Conservation (phyloP, 345 rosid genomes). For the Moringa oleifera region DNA sequence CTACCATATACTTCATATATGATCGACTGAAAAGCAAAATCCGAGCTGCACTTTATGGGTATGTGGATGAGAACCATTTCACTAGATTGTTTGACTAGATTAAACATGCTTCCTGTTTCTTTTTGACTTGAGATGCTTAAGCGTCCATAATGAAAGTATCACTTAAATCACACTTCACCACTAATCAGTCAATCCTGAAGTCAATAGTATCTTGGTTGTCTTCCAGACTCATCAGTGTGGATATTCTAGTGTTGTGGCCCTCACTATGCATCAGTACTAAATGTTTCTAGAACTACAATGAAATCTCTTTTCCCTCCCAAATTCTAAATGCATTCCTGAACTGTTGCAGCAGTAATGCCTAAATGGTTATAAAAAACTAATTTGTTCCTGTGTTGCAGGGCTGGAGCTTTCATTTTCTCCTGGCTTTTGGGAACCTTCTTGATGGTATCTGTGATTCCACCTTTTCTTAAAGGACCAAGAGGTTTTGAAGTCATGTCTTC, state of each 20-base stretch:
- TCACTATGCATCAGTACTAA: not conserved
- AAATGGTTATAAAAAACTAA: slow-evolving; percentile 3
- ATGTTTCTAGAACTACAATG: not conserved
- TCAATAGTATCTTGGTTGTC: too few relatives aligned
- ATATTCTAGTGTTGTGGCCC: not conserved
- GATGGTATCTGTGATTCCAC: slow-evolving; percentile 88
- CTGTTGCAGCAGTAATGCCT: slow-evolving; percentile 2
- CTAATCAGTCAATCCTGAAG: too few relatives aligned
- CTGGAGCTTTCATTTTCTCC: slow-evolving; percentile 68
- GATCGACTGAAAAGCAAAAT: slow-evolving; percentile 69
- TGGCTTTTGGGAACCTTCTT: slow-evolving; percentile 95
- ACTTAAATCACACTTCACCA: too few relatives aligned
- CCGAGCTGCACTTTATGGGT: slow-evolving; percentile 79
- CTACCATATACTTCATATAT: slow-evolving; percentile 72
- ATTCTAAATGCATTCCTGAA: slow-evolving; percentile 3
- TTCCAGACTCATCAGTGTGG: not conserved
- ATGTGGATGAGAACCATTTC: slow-evolving; percentile 17
- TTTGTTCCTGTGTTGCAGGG: slow-evolving; percentile 44
- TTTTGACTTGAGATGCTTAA: not conserved
- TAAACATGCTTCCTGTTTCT: not conserved
- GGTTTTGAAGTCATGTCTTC: slow-evolving; percentile 85
- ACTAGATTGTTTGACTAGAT: not conserved
- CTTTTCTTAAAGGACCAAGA: slow-evolving; percentile 74
- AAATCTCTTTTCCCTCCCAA: not conserved
- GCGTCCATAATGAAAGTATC: too few relatives aligned